Evolutionary conservation across 352 stramenopile species (phyloP).

Genomic region (Phytophthora pisi): DNA sequence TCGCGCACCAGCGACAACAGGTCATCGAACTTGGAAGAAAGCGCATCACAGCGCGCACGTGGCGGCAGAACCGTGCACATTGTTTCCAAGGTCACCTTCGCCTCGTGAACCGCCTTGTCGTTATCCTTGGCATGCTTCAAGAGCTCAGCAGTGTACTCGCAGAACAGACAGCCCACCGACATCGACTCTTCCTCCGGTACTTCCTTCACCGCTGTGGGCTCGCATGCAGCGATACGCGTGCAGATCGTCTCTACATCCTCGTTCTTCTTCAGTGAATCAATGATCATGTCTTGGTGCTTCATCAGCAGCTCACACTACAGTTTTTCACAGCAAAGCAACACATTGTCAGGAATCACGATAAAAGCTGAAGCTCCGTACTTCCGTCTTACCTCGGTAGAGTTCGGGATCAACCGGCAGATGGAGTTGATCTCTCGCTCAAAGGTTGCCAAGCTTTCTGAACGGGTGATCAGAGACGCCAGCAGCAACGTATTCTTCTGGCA

Average conservation of each 20-base stretch:
- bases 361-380: background rate
- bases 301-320: constrained; percentile 60
- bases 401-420: constrained; percentile 64
- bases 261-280: constrained; percentile 57
- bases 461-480: constrained; percentile 54
- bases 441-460: constrained; percentile 49
- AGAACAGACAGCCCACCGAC: constrained; percentile 76
- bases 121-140: constrained; percentile 51
- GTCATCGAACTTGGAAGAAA: constrained; percentile 81
- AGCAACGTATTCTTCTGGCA: constrained; percentile 70
- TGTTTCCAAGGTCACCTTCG: constrained; percentile 73
- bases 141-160: constrained; percentile 77
- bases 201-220: constrained; percentile 12
- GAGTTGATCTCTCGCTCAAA: constrained; percentile 58
- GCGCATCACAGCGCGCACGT: constrained; percentile 59
- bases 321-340: constrained; percentile 1
- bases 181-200: constrained; percentile 40
- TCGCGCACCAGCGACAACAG: constrained; percentile 58
- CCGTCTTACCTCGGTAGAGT: constrained; percentile 43
- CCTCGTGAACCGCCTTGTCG: constrained; percentile 57
- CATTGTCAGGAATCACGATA: constrained; percentile 1
- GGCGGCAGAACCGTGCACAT: constrained; percentile 79
- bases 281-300: constrained; percentile 54
- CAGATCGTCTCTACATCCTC: constrained; percentile 63
- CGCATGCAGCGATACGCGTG: constrained; percentile 50